Evolutionary conservation across 441 rosid genomes (phyloP).

Genomic region (Cnidoscolus chayamansa): DNA sequence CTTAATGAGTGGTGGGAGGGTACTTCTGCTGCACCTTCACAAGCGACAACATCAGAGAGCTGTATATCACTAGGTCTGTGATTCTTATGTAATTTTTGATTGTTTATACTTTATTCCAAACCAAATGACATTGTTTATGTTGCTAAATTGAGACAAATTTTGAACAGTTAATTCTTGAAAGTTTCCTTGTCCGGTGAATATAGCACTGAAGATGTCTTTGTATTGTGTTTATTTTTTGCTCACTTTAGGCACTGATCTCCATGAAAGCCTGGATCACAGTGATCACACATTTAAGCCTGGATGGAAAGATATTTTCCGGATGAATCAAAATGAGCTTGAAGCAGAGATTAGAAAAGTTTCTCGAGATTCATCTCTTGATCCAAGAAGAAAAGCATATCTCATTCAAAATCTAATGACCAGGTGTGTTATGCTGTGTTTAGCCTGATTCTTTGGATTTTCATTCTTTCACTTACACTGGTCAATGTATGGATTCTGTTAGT

Average conservation of each 20-base stretch:
- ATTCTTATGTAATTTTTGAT: neutral
- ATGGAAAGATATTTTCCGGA: slow-evolving; percentile 98
- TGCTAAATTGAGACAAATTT: slow-evolving; percentile 10
- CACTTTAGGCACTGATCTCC: slow-evolving; percentile 44
- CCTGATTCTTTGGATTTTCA: slow-evolving; percentile 4
- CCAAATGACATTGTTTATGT: slow-evolving; percentile 1
- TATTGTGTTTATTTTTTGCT: slow-evolving; percentile 11
- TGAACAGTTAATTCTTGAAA: slow-evolving; percentile 14
- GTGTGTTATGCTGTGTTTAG: slow-evolving; percentile 26
- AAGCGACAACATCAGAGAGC: slow-evolving; percentile 41
- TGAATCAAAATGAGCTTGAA: slow-evolving; percentile 91
- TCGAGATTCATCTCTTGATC: slow-evolving; percentile 75
- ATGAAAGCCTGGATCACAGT: slow-evolving; percentile 60
- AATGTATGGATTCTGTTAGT: slow-evolving; percentile 40
- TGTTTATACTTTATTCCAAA: neutral
- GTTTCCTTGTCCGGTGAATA: neutral
- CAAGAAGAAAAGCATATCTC: slow-evolving; percentile 76
- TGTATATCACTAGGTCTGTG: slow-evolving; percentile 46
- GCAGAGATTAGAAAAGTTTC: slow-evolving; percentile 77
- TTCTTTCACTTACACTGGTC: slow-evolving; percentile 16
- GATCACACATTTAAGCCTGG: slow-evolving; percentile 94
- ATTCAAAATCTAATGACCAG: slow-evolving; percentile 81
- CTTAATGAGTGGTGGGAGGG: slow-evolving; percentile 83
- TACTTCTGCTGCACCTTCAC: slow-evolving; percentile 31
- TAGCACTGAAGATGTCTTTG: slow-evolving; percentile 9